Base-by-base conservation (phyloP, 495 filamentous ascomycete species). In the Staphylotrichum longicolle region DNA sequence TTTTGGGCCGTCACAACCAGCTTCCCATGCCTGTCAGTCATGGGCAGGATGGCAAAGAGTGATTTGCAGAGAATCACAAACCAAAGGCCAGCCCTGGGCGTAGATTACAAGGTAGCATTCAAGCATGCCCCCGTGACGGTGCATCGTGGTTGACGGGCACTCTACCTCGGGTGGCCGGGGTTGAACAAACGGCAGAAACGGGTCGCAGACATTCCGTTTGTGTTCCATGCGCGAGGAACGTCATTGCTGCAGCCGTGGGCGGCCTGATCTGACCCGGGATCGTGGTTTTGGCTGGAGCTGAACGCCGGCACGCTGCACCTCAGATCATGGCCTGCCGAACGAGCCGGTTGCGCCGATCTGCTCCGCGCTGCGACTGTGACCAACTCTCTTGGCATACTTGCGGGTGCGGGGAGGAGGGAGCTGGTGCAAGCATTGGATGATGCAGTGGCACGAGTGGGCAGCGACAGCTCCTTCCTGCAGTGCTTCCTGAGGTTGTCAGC, bases 221-320 rank as follows among this genome's bases (percentile, higher is more conserved):
- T 27, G 30, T 46, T 12, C 42, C 55, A 48, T 27, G 20, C 40
- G 54, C 32, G 54, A 57, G 52, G 45, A 41, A 57, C 60, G 60
- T 61, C 61, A 63, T 63, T 35, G 32, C 51, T 27, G 39, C 45
- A 20, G 5, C 15, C 5, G 45, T 27, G 45, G 5, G n/a, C n/a
- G 11, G 15, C 57, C 42, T 57, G 46, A 66, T 61, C 60, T 63
- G 63, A 65, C 64, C 60, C 68, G 62, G 57, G 54, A 65, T 54
- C 54, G 65, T 53, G 65, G 65, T 58, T 66, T 57, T 51, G 62
- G 54, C 63, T 63, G 59, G 45, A 27, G 57, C 49, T 65, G 57
- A 60, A 27, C 12, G 11, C 45, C 37, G 33, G 55, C 15, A 11
- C 35, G 35, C 51, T 39, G 52, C 37, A 41, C 37, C 39, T 54